Base-by-base conservation (phyloP, 192 early-diverging fungal species). In the Phycomyces blakesleeanus region DNA sequence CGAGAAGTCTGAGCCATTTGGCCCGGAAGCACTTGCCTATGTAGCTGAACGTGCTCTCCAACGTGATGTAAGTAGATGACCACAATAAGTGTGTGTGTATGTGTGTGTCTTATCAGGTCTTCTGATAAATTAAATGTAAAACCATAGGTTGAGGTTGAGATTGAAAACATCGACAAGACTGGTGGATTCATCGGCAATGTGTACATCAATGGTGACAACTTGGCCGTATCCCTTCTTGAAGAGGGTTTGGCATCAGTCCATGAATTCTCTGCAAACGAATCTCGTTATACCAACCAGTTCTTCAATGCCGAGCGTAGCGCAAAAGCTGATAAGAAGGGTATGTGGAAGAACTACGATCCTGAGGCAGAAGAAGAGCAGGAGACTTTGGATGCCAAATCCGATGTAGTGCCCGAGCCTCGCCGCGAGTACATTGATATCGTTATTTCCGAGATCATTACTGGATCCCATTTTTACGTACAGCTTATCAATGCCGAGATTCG, bases 121-220 rank as follows among this genome's bases (percentile, higher is more conserved):
- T 16, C 16, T 59, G 10, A 44, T 25, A 0, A 1, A 7, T 60
- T 60, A 37, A 5, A 22, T 14, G n/a, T 5, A 4, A 1, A 20
- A 16, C 3, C 15, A 20, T 27, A 69, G 68, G 63, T 94, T 10
- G 93, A 99, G 66, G 78, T 95, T 49, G 87, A 89, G 57, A 77
- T 97, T 27, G 97, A 97, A 67, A 82, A 83, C 14, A 72, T 88
- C 16, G 97, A 99, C 72, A 95, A 95, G 78, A 85, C 85, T 37
- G 95, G 97, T 34, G 90, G 87, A 1, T 99, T 97, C 59, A 91
- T 97, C 61, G 95, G 95, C 14, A 76, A 86, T n/a, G 67, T 99
- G 66, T 93, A 87, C 75, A 64, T 87, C 10, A 71, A 76, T 61
- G 81, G 84, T 39, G 75, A 85, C 27, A 96, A 92, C 67, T 69